Base-by-base conservation (phyloP, 2,329 filamentous ascomycete genomes). In the Diplodia scrobiculata region DNA sequence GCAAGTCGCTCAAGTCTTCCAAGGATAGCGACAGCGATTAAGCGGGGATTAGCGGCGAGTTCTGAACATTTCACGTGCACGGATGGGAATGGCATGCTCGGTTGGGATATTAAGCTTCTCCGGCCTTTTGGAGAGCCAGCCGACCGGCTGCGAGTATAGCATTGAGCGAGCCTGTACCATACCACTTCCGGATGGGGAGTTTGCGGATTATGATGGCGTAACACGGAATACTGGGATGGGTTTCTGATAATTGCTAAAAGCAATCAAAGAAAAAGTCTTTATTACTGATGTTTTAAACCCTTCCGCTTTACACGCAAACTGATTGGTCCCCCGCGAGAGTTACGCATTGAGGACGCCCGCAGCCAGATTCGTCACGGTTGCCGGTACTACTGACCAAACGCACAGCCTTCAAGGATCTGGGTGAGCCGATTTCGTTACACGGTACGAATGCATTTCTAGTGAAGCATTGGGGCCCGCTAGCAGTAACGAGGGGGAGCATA, bases 1-100 rank as follows among this genome's bases (percentile, higher is more conserved):
- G 87, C 29, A 88, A 91, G 78, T 69, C 69, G 21, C 51, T 50
- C 21, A 64, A 63, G 66, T 66, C 65, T 25, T 27, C 54, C n/a
- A 64, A 63, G 51, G 66, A 67, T 60, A 64, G 59, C 34, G 66
- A 67, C 59, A 67, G 59, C 66, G 66, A 67, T 14, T 67, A 52
- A 38, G 34, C n/a, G 2, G 25, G 5, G 17, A 21, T 9, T 52
- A 1, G 52, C 63, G 29, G 47, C 45, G 52, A 34, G 60, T 21
- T 63, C 4, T 63, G 36, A 53, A 41, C 29, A 53, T 45, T 52
- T 53, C 34, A 63, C 13, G 27, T 27, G 50, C 36, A 45, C 13
- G 60, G 48, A 52, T 52, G 47, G 50, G 60, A 53, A 45, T 47
- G 52, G 47, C 48, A 41, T 53, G 60, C 48, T 63, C 34, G 14